Evolutionary conservation across 345 rosid species (phyloP).

Genomic region (Melastoma malabathricum): DNA sequence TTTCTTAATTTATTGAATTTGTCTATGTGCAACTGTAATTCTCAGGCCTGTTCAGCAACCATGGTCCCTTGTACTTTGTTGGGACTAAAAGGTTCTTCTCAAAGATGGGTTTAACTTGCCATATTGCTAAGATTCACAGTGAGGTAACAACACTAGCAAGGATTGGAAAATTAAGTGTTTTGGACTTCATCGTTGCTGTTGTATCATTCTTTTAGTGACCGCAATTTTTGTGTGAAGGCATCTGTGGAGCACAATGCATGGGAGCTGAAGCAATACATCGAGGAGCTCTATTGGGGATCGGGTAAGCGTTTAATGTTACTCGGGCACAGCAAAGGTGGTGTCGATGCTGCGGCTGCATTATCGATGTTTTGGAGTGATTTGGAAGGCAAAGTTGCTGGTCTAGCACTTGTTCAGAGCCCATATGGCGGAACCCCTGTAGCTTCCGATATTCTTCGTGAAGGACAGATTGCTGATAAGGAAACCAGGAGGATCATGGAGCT

Average conservation of each 20-base stretch:
- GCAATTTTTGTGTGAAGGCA: conserved; percentile 23
- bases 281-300: conserved; percentile 69
- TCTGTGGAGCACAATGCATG: conserved; percentile 65
- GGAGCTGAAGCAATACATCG: conserved; percentile 59
- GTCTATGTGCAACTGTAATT: too few species aligned
- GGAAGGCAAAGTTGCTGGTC: conserved; percentile 54
- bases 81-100: conserved; percentile 50
- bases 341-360: conserved; percentile 71
- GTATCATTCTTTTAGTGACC: too few species aligned
- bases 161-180: background rate
- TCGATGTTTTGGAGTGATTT: conserved; percentile 40
- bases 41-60: conserved; percentile 65
- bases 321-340: conserved; percentile 72
- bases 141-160: conserved; percentile 26
- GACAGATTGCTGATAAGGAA: conserved; percentile 60
- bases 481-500: conserved; percentile 54
- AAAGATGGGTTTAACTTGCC: conserved; percentile 60
- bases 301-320: conserved; percentile 58
- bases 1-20: background rate
- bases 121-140: conserved; percentile 58
- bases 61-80: conserved; percentile 58
- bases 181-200: background rate
- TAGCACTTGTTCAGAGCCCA: conserved; percentile 63
- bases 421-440: conserved; percentile 59
- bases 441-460: conserved; percentile 57